Evolutionary conservation across 257 asterid genomes (phyloP).

Genomic region (Scutellaria barbata): DNA sequence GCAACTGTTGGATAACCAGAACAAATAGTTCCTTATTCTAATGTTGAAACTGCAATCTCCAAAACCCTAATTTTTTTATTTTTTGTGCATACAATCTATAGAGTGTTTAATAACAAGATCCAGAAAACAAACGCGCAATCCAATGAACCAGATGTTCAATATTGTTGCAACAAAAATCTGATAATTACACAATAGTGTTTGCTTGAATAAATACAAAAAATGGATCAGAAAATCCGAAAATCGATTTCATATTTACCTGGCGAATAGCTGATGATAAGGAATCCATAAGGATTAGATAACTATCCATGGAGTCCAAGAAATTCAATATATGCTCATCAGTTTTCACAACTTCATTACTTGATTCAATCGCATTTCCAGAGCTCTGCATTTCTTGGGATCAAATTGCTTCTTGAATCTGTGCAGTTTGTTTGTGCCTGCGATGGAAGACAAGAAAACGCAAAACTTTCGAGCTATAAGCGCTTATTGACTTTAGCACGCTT

Average conservation of each 20-base stretch:
- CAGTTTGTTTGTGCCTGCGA: conserved; percentile 17
- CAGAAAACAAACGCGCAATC: neutral
- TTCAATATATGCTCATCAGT: conserved; percentile 55
- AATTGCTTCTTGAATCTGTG: conserved; percentile 11
- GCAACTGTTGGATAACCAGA: too few species aligned
- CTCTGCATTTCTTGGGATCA: conserved; percentile 40
- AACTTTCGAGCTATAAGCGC: neutral
- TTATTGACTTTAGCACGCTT: neutral
- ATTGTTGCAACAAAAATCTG: neutral
- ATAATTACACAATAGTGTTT: neutral
- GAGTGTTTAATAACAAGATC: conserved; percentile 24
- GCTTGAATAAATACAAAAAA: conserved; percentile 18
- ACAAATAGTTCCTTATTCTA: neutral
- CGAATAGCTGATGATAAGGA: conserved; percentile 81
- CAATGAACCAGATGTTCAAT: conserved; percentile 8
- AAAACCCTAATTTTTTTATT: too few species aligned
- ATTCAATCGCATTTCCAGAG: conserved; percentile 41
- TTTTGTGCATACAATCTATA: too few species aligned
- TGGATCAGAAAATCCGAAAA: conserved; percentile 11
- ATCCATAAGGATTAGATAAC: conserved; percentile 64
- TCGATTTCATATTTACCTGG: conserved; percentile 51
- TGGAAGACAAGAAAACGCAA: neutral
- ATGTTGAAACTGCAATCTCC: conserved; percentile 7
- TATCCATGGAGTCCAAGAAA: conserved; percentile 79
- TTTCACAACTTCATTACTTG: conserved; percentile 36